These are phyloP conservation scores for Paradendryphiella salina DNA, from an alignment of 2,329 filamentous ascomycete genomes.

Conservation along the genomic window DNA sequence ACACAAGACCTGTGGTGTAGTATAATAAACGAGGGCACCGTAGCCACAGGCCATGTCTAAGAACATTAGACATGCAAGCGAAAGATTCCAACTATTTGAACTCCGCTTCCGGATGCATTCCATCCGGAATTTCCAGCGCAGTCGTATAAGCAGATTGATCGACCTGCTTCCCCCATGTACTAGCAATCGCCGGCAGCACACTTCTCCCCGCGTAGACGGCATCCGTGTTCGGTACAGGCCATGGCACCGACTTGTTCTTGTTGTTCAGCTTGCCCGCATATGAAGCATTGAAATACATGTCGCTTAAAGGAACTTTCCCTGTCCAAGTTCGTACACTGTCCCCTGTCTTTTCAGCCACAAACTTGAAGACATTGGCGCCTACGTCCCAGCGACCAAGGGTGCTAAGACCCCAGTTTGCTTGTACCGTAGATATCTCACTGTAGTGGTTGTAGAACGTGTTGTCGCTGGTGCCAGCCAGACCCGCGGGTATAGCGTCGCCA, in stretches of 20 bases:
- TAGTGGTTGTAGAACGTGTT: conserved; percentile 59
- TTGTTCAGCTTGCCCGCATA: conserved; percentile 41
- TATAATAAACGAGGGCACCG: no score
- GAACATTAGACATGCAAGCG: background rate
- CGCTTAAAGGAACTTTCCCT: conserved; percentile 31
- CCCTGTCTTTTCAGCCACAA: conserved; percentile 36
- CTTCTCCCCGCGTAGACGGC: conserved; percentile 33
- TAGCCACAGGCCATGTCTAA: no score
- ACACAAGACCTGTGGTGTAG: no score
- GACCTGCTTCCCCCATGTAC: conserved; percentile 30
- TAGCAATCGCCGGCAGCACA: conserved; percentile 30
- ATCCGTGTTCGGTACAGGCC: conserved; percentile 36
- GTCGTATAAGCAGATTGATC: conserved; percentile 35
- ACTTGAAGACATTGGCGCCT: conserved; percentile 52
- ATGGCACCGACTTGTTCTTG: conserved; percentile 32
- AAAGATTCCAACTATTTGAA: conserved; percentile 19
- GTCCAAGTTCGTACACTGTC: conserved; percentile 32
- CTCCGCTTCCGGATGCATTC: conserved; percentile 39
- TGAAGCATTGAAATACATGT: conserved; percentile 41
- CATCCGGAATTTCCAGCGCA: conserved; percentile 41
- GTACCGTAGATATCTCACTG: conserved; percentile 50
- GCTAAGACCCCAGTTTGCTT: conserved; percentile 52
- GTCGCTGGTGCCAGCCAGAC: conserved; percentile 70
- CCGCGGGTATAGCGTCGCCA: conserved; percentile 69
- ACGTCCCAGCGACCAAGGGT: conserved; percentile 54